These are phyloP conservation scores for Fusarium hainanense DNA, from an alignment of 2,329 filamentous ascomycete genomes.

Conservation along the genomic window DNA sequence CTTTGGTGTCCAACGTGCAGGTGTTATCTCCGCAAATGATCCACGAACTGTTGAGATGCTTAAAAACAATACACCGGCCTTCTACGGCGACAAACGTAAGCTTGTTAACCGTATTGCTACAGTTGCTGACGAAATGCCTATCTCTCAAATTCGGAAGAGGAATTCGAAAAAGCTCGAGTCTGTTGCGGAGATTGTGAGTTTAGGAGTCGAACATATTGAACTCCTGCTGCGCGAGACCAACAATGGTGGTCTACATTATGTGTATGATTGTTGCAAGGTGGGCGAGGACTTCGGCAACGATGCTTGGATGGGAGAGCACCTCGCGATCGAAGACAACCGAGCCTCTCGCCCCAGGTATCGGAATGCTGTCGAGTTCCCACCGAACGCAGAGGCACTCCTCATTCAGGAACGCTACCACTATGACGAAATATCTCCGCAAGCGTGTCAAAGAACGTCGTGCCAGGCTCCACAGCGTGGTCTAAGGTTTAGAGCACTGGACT, in stretches of 20 bases:
- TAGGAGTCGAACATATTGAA: background rate
- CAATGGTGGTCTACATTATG: background rate
- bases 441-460: rapidly evolving
- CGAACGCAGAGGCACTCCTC: background rate
- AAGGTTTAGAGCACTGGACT: too few species aligned
- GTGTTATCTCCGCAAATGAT: background rate
- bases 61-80: background rate
- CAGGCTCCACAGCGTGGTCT: too few species aligned
- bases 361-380: too few species aligned
- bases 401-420: background rate
- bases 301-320: too few species aligned
- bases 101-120: background rate
- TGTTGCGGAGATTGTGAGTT: background rate
- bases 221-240: background rate
- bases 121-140: background rate
- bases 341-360: too few species aligned
- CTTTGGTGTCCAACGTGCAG: background rate
- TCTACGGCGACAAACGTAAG: background rate
- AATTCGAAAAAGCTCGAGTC: background rate
- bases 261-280: background rate
- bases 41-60: too few species aligned
- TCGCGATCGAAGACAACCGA: too few species aligned
- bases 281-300: background rate
- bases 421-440: background rate
- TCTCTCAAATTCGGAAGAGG: too few species aligned